Conservation (phyloP, 2,329 filamentous ascomycete genomes). For the Orbilia javanica region DNA sequence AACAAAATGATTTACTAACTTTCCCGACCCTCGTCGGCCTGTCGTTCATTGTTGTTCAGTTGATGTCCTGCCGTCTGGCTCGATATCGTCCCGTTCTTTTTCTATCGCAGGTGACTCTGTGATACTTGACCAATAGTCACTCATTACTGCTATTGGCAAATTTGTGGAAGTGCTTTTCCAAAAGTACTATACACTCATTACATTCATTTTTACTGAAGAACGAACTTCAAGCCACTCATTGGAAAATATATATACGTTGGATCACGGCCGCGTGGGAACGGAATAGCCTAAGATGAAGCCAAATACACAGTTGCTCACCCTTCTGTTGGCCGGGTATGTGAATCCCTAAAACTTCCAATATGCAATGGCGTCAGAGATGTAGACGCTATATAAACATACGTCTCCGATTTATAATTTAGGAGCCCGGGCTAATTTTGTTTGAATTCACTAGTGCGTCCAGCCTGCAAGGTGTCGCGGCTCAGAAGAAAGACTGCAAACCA, state of each 20-base stretch:
- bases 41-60: constrained; percentile 23
- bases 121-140: constrained; percentile 8
- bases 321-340: constrained; percentile 21
- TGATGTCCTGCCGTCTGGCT: constrained; percentile 8
- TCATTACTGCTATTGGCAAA: constrained; percentile 19
- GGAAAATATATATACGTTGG: not conserved
- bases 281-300: constrained; percentile 14
- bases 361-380: not conserved
- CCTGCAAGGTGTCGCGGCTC: constrained; percentile 3
- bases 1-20: not conserved
- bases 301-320: not conserved
- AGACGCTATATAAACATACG: not conserved
- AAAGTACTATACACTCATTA: constrained; percentile 14
- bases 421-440: not conserved
- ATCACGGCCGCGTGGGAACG: constrained; percentile 8
- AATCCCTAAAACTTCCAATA: not conserved
- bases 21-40: constrained; percentile 17
- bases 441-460: not conserved
- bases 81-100: constrained; percentile 18
- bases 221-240: constrained; percentile 13
- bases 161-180: constrained; percentile 9
- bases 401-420: not conserved
- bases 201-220: constrained; percentile 11
- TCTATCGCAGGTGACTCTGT: constrained; percentile 15
- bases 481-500: not conserved